These are phyloP conservation scores for Penicillium maclennaniae DNA, from an alignment of 495 filamentous ascomycete species.

Conservation along the genomic window DNA sequence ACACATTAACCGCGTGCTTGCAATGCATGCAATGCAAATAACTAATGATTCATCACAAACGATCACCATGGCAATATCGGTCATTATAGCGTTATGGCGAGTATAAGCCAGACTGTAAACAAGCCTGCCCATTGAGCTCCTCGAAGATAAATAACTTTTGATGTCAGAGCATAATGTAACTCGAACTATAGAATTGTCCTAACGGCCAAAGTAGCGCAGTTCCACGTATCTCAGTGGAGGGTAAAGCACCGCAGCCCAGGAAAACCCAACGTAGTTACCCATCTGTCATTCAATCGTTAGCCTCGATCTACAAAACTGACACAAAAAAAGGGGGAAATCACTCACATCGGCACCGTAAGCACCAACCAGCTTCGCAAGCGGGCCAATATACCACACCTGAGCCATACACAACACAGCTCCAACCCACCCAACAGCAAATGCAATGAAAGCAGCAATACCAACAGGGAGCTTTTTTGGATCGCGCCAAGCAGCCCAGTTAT, in stretches of 20 bases:
- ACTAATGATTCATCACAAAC: not conserved
- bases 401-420: constrained; percentile 69
- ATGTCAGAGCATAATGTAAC: not conserved
- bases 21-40: not conserved
- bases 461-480: constrained; percentile 55
- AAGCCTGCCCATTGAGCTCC: not conserved
- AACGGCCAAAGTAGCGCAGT: constrained; percentile 42
- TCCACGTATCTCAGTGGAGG: constrained; percentile 50
- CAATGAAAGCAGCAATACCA: constrained; percentile 57
- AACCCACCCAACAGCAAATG: constrained; percentile 66
- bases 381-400: constrained; percentile 67
- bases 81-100: not conserved
- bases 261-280: constrained; percentile 50
- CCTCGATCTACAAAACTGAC: not conserved
- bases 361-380: constrained; percentile 53
- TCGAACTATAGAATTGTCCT: not conserved
- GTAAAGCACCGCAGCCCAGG: constrained; percentile 46
- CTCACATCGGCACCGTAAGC: constrained; percentile 58
- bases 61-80: not conserved
- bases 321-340: constrained; percentile 3
- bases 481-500: constrained; percentile 62
- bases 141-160: not conserved
- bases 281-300: constrained; percentile 28
- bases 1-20: not conserved
- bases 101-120: not conserved